These are phyloP conservation scores for Xylariaceae sp. DNA, from an alignment of 2,329 filamentous ascomycete species.

Conservation along the genomic window DNA sequence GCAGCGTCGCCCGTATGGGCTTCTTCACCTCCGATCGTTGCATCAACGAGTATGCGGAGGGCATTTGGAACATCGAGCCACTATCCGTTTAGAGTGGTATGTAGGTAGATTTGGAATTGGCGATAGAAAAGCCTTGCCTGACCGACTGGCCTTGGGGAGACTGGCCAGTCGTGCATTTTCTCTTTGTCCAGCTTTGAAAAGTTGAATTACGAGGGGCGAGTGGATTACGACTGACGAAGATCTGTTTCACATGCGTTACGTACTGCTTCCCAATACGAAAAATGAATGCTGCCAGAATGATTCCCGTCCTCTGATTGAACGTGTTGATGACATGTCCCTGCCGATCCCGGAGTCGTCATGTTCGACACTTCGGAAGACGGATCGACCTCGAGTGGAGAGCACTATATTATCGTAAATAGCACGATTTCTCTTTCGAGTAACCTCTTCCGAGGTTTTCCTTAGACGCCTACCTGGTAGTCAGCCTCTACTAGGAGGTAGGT, in stretches of 20 bases:
- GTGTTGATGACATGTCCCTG: neutral
- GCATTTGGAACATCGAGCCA: slow-evolving; percentile 95
- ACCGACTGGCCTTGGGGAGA: neutral
- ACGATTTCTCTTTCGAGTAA: too few relatives aligned
- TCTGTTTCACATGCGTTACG: neutral
- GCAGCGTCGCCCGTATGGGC: slow-evolving; percentile 85
- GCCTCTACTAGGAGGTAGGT: too few relatives aligned
- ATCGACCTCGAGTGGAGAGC: neutral
- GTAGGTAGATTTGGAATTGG: neutral
- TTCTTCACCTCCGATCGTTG: slow-evolving; percentile 95
- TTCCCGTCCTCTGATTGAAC: neutral
- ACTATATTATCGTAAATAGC: too few relatives aligned
- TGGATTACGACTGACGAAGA: neutral
- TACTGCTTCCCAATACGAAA: neutral
- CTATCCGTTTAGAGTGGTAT: slow-evolving; percentile 41
- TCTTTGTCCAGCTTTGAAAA: neutral
- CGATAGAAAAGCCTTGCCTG: neutral
- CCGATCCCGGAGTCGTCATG: neutral
- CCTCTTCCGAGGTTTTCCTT: too few relatives aligned
- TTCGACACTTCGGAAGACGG: neutral
- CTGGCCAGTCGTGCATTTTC: neutral
- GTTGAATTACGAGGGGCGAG: neutral
- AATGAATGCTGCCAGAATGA: neutral
- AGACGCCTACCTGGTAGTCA: too few relatives aligned
- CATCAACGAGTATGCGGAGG: slow-evolving; percentile 95